A percentile compares a stretch with the other conserved stretches of the same genome.
Conservation (phyloP, 345 rosid genomes). For the Eucalyptus fibrosa region DNA sequence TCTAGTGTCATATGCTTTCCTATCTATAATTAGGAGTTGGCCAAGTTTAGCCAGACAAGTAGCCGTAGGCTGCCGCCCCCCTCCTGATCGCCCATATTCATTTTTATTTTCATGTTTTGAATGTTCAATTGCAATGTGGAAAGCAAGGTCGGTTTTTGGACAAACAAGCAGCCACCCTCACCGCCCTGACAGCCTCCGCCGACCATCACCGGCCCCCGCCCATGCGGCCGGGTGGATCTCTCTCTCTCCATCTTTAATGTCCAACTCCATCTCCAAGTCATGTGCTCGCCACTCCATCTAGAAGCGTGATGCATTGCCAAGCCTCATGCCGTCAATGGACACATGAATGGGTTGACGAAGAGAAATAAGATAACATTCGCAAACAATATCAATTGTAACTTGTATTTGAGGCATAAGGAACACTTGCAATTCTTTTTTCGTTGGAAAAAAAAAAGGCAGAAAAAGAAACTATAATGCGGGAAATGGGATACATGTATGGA, state of each 20-base stretch:
- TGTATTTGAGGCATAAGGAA: neutral
- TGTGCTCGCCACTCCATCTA: neutral
- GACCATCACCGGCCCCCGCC: neutral
- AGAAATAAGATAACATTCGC: neutral
- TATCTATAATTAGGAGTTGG: neutral
- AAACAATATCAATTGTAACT: neutral
- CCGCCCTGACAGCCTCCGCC: neutral
- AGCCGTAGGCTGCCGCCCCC: neutral
- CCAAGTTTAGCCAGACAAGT: neutral
- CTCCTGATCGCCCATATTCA: neutral
- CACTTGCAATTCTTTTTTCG: neutral
- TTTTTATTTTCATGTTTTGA: neutral
- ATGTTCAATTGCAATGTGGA: neutral
- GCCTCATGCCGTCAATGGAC: neutral
- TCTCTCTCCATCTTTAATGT: neutral
- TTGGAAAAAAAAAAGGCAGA: neutral
- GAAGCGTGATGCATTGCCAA: neutral
- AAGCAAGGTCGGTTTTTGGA: too few species aligned
- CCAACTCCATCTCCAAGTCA: neutral
- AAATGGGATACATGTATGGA: neutral
- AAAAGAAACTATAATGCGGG: neutral
- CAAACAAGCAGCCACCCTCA: neutral
- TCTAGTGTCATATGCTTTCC: neutral
- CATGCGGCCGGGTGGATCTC: neutral
- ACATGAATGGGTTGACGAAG: neutral